phyloP scores from a whole-genome alignment of 164 flowering plant species.

The Berberis vulgaris region DNA sequence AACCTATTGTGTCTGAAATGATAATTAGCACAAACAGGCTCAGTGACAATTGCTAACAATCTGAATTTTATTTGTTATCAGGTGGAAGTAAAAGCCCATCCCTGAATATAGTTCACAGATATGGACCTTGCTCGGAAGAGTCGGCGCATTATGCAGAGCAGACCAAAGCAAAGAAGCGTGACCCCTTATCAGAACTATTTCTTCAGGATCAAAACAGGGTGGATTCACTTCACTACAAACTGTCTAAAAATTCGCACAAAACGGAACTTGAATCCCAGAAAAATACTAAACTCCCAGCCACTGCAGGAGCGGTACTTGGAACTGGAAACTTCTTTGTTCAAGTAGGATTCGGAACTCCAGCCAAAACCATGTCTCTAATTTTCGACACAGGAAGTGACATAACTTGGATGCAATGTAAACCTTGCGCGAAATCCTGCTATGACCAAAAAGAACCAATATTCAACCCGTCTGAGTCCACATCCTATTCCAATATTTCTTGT shows the following conservation, averaged over 20 bases:
- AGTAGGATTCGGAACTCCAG: no score
- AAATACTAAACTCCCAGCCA: background rate
- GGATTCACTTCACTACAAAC: background rate
- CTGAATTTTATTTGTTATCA: background rate
- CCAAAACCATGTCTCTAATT: no score
- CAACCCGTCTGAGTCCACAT: no score
- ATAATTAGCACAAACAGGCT: no score
- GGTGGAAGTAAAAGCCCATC: background rate
- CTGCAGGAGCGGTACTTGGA: background rate
- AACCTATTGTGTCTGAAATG: no score
- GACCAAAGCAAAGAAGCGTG: background rate
- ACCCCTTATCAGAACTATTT: background rate
- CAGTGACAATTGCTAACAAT: background rate
- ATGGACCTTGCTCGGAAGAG: background rate
- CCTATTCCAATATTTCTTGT: no score
- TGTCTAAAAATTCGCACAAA: background rate
- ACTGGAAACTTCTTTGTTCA: background rate
- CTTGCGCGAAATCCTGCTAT: no score
- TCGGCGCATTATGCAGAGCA: background rate
- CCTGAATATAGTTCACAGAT: background rate
- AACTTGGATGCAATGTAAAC: no score
- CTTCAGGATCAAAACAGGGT: background rate
- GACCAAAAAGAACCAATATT: no score
- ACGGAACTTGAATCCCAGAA: background rate
- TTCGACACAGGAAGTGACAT: no score